phyloP scores from a whole-genome alignment of 2,329 filamentous ascomycete species.

The Nemania bipapillata region DNA sequence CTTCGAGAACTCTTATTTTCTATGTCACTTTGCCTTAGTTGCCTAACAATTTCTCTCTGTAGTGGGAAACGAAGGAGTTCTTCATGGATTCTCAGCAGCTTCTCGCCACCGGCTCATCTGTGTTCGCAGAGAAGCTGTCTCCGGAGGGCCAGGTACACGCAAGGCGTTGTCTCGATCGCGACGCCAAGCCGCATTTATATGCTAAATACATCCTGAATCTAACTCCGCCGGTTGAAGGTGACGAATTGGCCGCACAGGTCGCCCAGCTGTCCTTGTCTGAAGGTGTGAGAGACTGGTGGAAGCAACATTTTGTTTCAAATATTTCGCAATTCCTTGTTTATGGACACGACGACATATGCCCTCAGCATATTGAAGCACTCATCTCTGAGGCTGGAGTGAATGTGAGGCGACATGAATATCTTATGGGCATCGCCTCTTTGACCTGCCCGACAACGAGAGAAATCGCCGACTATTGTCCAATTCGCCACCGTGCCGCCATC shows the following conservation, averaged over 20 bases:
- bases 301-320: constrained; percentile 51
- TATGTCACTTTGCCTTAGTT: neutral
- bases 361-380: constrained; percentile 21
- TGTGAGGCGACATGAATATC: neutral
- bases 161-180: constrained; percentile 52
- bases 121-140: constrained; percentile 60
- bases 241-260: constrained; percentile 69
- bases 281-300: constrained; percentile 67
- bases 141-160: constrained; percentile 56
- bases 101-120: constrained; percentile 58
- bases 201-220: constrained; percentile 68
- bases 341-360: constrained; percentile 60
- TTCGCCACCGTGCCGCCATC: constrained; percentile 72
- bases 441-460: constrained; percentile 42
- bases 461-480: constrained; percentile 70
- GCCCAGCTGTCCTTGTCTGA: constrained; percentile 68
- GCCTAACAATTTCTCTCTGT: neutral
- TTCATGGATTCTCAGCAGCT: constrained; percentile 61
- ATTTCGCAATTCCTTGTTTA: constrained; percentile 57
- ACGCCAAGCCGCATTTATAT: constrained; percentile 38
- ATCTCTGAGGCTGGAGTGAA: constrained; percentile 34
- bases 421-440: constrained; percentile 42
- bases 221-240: constrained; percentile 69
- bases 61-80: constrained; percentile 53
- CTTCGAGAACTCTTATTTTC: no score